These are phyloP conservation scores for Xerocomellus chrysenteron DNA, from an alignment of 768 basidiomycete genomes.

Conservation along the genomic window DNA sequence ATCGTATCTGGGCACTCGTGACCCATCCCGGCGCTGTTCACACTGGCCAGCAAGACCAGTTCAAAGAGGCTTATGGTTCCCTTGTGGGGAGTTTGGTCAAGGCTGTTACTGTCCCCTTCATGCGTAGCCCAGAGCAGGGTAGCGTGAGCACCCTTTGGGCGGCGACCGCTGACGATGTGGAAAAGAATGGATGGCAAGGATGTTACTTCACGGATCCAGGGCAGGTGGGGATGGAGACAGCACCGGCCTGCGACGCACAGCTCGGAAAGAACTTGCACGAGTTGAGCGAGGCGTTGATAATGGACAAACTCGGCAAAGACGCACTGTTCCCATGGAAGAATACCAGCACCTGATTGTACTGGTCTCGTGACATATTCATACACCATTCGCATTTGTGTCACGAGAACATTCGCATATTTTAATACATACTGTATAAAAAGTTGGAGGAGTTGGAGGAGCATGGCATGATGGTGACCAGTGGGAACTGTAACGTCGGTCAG, in stretches of 20 bases:
- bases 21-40: conserved; percentile 3
- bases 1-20: not conserved
- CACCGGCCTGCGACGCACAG: conserved; percentile 23
- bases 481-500: not conserved
- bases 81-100: conserved; percentile 12
- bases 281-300: conserved; percentile 32
- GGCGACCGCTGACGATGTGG: conserved; percentile 21
- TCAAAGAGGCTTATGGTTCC: not conserved
- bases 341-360: not conserved
- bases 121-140: conserved; percentile 27
- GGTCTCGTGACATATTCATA: not conserved
- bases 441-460: not conserved
- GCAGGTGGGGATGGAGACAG: conserved; percentile 18
- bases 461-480: not conserved
- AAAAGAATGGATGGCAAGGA: conserved; percentile 22
- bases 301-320: conserved; percentile 19
- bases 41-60: not conserved
- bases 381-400: not conserved
- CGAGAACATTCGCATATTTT: not conserved
- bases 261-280: conserved; percentile 30
- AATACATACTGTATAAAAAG: conserved; percentile 1
- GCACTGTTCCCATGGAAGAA: conserved; percentile 23
- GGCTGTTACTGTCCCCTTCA: conserved; percentile 25
- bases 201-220: conserved; percentile 20
- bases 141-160: conserved; percentile 32